Percentiles rank a stretch among this genome's conserved stretches.
phyloP scores from a whole-genome alignment of 1,284 basidiomycete genomes.

The Ustilago hordei region DNA sequence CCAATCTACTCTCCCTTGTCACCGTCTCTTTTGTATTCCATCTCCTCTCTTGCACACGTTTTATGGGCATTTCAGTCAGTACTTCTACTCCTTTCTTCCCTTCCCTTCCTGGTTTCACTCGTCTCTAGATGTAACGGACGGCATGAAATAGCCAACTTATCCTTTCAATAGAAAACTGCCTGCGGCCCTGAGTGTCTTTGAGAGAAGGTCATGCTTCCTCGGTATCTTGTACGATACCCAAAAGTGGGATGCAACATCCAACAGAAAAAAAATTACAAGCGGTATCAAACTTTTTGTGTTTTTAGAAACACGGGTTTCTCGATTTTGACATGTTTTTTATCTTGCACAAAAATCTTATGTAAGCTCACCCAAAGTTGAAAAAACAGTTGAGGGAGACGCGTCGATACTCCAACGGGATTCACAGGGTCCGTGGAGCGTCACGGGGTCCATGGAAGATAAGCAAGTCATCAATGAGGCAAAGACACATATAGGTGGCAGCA shows the following conservation, averaged over 20 bases:
- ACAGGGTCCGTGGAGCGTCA: no score
- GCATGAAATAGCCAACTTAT: slow-evolving; percentile 15
- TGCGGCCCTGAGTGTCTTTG: background rate
- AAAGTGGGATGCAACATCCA: background rate
- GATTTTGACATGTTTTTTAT: no score
- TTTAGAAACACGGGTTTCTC: no score
- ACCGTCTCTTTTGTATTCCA: slow-evolving; percentile 17
- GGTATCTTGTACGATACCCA: background rate
- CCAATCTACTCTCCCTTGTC: slow-evolving; percentile 11
- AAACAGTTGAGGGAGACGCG: no score
- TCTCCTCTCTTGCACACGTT: slow-evolving; percentile 1
- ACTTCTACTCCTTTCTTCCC: background rate
- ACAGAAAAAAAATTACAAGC: background rate
- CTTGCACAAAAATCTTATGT: no score
- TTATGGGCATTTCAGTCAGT: slow-evolving; percentile 8
- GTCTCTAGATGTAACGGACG: slow-evolving; percentile 28
- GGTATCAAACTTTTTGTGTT: no score
- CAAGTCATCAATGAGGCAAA: no score
- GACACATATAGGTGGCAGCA: no score
- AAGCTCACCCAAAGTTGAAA: no score
- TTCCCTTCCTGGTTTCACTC: slow-evolving; percentile 1
- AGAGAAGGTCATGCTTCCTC: background rate
- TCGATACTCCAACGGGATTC: no score
- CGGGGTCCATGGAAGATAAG: no score
- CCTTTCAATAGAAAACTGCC: background rate